These are phyloP conservation scores for Boletellus sp. DNA, from an alignment of 1,284 basidiomycete genomes.

Conservation along the genomic window DNA sequence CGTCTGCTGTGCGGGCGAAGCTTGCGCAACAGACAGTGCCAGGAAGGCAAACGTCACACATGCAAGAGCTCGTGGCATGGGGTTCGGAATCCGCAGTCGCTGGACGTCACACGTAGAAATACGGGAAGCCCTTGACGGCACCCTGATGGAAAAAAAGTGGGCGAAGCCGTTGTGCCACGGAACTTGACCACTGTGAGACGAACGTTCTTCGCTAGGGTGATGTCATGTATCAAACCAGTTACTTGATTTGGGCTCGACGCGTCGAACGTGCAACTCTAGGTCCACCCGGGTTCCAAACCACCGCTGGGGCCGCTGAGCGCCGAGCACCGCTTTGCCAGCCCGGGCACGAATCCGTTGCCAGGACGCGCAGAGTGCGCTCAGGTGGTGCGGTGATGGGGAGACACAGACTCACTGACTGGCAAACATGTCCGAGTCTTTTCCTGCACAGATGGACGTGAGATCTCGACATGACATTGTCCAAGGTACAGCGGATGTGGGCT, in stretches of 20 bases:
- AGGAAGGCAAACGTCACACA: conserved; percentile 6
- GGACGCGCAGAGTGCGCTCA: not conserved
- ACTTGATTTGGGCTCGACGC: conserved; percentile 16
- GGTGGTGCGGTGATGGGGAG: not conserved
- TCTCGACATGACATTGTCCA: not conserved
- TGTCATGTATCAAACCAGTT: conserved; percentile 4
- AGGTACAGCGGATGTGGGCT: not conserved
- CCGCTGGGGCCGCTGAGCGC: not conserved
- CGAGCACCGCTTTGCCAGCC: not conserved
- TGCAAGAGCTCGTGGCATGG: conserved; percentile 16
- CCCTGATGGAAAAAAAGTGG: not conserved
- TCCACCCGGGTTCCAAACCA: not conserved
- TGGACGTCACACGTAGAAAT: not conserved
- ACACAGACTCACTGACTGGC: conserved; percentile 6
- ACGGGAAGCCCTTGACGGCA: not conserved
- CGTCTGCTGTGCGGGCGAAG: conserved; percentile 29
- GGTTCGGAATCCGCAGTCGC: not conserved
- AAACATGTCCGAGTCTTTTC: not conserved
- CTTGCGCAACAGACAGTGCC: conserved; percentile 16
- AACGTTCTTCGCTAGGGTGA: conserved; percentile 23
- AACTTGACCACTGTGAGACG: conserved; percentile 17
- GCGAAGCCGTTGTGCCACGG: conserved; percentile 11
- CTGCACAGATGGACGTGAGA: not conserved
- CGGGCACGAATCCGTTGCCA: not conserved
- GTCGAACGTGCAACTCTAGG: conserved; percentile 20